Evolutionary conservation across 2,329 filamentous ascomycete genomes (phyloP).

Genomic region (Aspergillus pseudoviridinutans): DNA sequence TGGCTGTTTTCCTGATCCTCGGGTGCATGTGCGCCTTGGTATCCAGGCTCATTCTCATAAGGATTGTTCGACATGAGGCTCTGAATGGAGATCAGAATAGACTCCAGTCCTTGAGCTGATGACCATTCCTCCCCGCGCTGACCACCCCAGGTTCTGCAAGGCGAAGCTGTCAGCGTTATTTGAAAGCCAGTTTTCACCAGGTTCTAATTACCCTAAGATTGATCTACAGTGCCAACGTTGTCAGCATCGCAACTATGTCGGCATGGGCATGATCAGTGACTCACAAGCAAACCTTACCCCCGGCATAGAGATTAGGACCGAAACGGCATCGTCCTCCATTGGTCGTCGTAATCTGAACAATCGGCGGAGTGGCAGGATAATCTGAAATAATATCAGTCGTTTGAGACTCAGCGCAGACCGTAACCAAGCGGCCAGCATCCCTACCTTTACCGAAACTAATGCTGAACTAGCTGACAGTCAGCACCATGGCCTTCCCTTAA

Average conservation of each 20-base stretch:
- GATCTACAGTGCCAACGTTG: constrained; percentile 52
- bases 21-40: constrained; percentile 67
- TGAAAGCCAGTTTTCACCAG: neutral
- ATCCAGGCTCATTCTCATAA: constrained; percentile 94
- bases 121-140: constrained; percentile 94
- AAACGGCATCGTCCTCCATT: constrained; percentile 86
- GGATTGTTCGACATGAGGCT: constrained; percentile 92
- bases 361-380: constrained; percentile 67
- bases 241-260: constrained; percentile 13
- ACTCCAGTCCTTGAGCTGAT: constrained; percentile 90
- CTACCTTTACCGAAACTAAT: constrained; percentile 73
- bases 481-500: neutral
- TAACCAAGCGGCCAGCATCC: neutral
- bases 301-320: constrained; percentile 94
- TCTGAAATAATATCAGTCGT: constrained; percentile 49
- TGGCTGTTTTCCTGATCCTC: constrained; percentile 70
- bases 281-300: constrained; percentile 87
- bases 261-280: constrained; percentile 29
- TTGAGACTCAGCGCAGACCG: neutral
- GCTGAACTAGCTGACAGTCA: constrained; percentile 56
- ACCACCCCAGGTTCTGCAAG: constrained; percentile 79
- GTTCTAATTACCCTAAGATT: constrained; percentile 67
- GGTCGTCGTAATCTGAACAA: constrained; percentile 70
- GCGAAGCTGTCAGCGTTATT: constrained; percentile 8
- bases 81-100: constrained; percentile 90